These are phyloP conservation scores for Lentinula lateritia DNA, from an alignment of 768 basidiomycete species.

Conservation along the genomic window DNA sequence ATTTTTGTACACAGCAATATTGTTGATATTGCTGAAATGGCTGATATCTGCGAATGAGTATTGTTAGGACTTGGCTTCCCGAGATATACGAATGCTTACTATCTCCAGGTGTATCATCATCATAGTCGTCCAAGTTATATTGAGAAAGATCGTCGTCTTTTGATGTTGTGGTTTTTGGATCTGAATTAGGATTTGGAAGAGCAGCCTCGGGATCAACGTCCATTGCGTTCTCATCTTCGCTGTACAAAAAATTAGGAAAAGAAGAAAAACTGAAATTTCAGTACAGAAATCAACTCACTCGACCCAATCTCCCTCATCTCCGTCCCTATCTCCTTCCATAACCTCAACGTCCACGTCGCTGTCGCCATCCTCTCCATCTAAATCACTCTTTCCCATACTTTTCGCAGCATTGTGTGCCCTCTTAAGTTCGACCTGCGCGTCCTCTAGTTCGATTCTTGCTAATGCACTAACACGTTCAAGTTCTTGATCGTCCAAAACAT, in stretches of 20 bases:
- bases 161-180: constrained; percentile 21
- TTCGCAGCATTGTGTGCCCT: constrained; percentile 73
- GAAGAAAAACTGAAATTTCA: constrained; percentile 7
- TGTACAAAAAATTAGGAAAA: constrained; percentile 18
- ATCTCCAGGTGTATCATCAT: constrained; percentile 57
- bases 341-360: constrained; percentile 60
- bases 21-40: constrained; percentile 94
- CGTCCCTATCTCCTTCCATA: constrained; percentile 68
- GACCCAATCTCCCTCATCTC: constrained; percentile 1
- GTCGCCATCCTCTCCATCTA: constrained; percentile 51
- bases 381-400: constrained; percentile 62
- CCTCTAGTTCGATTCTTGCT: constrained; percentile 83
- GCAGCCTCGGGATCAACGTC: constrained; percentile 41
- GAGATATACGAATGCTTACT: constrained; percentile 15
- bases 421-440: constrained; percentile 81
- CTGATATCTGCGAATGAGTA: constrained; percentile 43
- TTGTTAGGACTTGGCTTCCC: not conserved
- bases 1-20: constrained; percentile 84
- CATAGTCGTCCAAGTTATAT: constrained; percentile 91
- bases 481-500: constrained; percentile 87
- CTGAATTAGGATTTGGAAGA: not conserved
- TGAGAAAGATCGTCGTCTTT: constrained; percentile 68
- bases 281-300: constrained; percentile 5
- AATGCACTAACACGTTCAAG: constrained; percentile 85
- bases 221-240: constrained; percentile 57